A percentile compares a stretch with the other conserved stretches of the same genome.
These are phyloP conservation scores for Solanum sejunctum DNA, from an alignment of 257 asterid species.

Conservation along the genomic window DNA sequence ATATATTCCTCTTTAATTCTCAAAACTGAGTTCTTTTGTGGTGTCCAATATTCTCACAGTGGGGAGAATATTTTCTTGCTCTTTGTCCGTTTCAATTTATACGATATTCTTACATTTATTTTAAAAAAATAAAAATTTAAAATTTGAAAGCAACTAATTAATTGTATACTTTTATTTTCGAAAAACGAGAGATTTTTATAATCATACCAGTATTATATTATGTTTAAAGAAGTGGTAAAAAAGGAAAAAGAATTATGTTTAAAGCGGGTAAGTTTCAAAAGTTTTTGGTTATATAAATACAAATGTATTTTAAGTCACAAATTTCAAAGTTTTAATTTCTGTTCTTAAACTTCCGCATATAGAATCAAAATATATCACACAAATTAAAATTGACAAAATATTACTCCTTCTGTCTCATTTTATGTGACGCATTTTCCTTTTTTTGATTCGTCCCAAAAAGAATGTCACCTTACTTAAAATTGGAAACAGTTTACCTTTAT, in stretches of 20 bases:
- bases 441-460: no score
- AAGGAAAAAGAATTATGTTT: neutral
- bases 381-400: neutral
- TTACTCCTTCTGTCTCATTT: no score
- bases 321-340: neutral
- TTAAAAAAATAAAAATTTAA: neutral
- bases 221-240: neutral
- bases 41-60: no score
- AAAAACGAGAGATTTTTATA: no score
- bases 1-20: neutral
- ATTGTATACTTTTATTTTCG: neutral
- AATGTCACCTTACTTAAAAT: no score
- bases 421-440: no score
- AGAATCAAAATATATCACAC: neutral
- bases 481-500: no score
- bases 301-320: neutral
- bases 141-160: neutral
- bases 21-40: neutral
- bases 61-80: neutral
- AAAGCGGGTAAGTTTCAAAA: neutral
- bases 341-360: neutral
- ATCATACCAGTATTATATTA: neutral
- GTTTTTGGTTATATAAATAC: neutral
- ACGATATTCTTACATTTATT: neutral
- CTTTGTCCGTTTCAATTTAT: rapidly evolving